phyloP scores from a whole-genome alignment of 768 basidiomycete genomes.

The Crepidotus variabilis region DNA sequence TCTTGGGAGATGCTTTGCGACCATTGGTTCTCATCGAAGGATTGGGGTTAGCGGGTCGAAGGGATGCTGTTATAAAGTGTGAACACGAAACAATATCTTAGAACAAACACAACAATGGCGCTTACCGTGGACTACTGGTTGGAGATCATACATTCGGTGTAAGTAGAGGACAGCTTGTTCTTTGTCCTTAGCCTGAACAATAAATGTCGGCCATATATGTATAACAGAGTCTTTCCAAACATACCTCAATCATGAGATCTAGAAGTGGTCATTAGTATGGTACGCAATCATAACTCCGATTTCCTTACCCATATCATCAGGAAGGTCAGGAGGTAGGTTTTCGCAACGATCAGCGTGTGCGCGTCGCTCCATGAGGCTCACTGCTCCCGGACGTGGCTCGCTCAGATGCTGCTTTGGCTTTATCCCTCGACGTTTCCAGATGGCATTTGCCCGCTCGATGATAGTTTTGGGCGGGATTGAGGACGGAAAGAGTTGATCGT shows the following conservation, averaged over 20 bases:
- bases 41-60: conserved; percentile 39
- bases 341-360: conserved; percentile 86
- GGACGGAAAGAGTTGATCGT: conserved; percentile 67
- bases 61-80: conserved; percentile 27
- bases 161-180: conserved; percentile 91
- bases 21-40: conserved; percentile 42
- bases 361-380: conserved; percentile 77
- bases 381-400: conserved; percentile 83
- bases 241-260: conserved; percentile 85
- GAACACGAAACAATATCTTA: background rate
- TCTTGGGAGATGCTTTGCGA: conserved; percentile 30
- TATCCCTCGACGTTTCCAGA: conserved; percentile 76
- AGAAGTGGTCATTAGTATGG: conserved; percentile 9
- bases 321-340: conserved; percentile 56
- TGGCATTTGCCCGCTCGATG: conserved; percentile 70
- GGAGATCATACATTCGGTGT: conserved; percentile 70
- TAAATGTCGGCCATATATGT: conserved; percentile 4
- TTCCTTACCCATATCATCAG: conserved; percentile 59
- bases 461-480: conserved; percentile 59
- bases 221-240: background rate
- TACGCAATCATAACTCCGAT: conserved; percentile 8
- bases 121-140: conserved; percentile 58
- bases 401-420: conserved; percentile 90
- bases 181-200: conserved; percentile 73
- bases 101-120: conserved; percentile 11